These are phyloP conservation scores for Triadica sebifera DNA, from an alignment of 345 rosid species.

Conservation along the genomic window DNA sequence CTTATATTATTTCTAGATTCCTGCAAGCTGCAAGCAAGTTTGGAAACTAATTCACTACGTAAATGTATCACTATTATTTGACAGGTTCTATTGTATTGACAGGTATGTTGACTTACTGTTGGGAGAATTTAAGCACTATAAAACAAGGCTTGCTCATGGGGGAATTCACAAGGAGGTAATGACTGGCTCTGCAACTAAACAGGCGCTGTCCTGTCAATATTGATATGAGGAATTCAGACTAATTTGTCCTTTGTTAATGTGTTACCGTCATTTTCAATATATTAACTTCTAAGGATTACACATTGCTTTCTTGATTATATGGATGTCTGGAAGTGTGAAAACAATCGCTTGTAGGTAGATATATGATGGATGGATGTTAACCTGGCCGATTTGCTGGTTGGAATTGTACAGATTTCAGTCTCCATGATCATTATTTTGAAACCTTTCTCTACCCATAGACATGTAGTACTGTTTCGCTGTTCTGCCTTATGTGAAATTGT, in stretches of 20 bases:
- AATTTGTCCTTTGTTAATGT: neutral
- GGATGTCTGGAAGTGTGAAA: neutral
- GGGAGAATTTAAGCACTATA: conserved; percentile 94
- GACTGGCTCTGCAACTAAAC: neutral
- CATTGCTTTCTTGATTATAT: conserved; percentile 1
- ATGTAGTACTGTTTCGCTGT: neutral
- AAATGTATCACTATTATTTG: conserved; percentile 1
- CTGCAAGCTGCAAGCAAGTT: neutral
- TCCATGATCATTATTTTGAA: neutral
- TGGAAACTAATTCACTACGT: neutral
- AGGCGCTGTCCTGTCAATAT: neutral
- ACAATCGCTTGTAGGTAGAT: neutral
- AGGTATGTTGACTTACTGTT: conserved; percentile 95
- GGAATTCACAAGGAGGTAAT: conserved; percentile 88
- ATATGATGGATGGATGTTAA: neutral
- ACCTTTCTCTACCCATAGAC: neutral
- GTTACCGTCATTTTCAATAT: neutral
- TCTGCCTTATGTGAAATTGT: too few species aligned
- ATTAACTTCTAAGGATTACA: neutral
- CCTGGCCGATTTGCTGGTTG: neutral
- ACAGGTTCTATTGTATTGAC: conserved; percentile 14
- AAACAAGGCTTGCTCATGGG: conserved; percentile 89
- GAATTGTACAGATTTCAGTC: neutral
- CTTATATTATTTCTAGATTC: neutral
- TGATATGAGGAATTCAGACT: neutral